These are phyloP conservation scores for Silene uniflora DNA, from an alignment of 148 eudicot species.

Conservation along the genomic window DNA sequence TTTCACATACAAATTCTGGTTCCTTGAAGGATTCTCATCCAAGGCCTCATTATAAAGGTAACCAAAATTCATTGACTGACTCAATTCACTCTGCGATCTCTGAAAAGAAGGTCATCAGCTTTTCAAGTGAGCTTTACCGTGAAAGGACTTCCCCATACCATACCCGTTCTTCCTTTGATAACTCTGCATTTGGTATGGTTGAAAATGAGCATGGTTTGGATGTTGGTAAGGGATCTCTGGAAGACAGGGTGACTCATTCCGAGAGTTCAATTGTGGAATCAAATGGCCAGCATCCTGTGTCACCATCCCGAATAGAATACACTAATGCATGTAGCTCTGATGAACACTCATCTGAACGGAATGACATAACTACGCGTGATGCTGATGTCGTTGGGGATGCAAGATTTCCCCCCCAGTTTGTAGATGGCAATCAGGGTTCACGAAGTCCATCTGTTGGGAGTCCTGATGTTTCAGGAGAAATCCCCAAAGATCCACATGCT, in stretches of 20 bases:
- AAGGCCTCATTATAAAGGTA: constrained; percentile 40
- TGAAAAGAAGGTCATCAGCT: constrained; percentile 29
- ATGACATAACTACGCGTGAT: constrained; percentile 38
- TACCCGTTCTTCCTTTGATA: constrained; percentile 56
- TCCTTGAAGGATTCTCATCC: constrained; percentile 28
- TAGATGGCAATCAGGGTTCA: constrained; percentile 41
- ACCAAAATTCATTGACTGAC: constrained; percentile 46
- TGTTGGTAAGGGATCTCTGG: constrained; percentile 40
- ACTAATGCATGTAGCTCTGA: constrained; percentile 29
- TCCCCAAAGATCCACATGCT: constrained; percentile 44
- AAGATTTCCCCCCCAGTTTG: constrained; percentile 40
- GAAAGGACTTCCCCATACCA: constrained; percentile 47
- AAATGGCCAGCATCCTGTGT: constrained; percentile 35
- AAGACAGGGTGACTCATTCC: constrained; percentile 39
- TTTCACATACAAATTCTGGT: constrained; percentile 37
- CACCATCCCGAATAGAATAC: constrained; percentile 41
- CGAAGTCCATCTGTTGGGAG: constrained; percentile 39
- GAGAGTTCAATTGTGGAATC: constrained; percentile 47
- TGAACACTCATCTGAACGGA: constrained; percentile 40
- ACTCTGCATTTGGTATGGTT: constrained; percentile 39
- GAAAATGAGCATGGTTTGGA: constrained; percentile 45
- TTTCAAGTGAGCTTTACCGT: constrained; percentile 42
- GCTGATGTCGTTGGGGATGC: constrained; percentile 34
- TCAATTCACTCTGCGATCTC: constrained; percentile 33
- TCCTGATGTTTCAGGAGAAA: constrained; percentile 66